Base-by-base conservation (phyloP, 257 asterid genomes). In the Osmanthus fragrans region DNA sequence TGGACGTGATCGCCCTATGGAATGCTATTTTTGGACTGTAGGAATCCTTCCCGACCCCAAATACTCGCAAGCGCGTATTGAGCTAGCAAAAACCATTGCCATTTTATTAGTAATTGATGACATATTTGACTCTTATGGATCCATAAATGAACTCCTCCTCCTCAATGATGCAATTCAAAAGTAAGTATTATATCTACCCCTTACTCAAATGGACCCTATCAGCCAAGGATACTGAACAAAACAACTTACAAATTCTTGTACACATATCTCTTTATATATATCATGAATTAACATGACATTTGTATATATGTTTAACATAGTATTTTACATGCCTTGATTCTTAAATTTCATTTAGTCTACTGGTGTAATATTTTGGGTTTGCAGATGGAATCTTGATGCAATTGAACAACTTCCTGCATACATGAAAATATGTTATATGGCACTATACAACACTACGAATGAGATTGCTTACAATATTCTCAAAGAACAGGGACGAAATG, bases 351-450 rank as follows among this genome's bases (percentile, higher is more conserved):
- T 11, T 11, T 10, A 49, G 60, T 16, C 60, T 49, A 49, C 19
- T 47, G 21, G 1, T 47, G 16, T 63, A 18, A 60, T 10, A n/a
- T 58, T 69, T 60, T 11, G 6, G 39, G 15, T 30, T 71, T 66
- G 16, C 82, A 85, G 87, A 81, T 85, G 89, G 89, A 82, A 80
- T 80, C 79, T 83, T 29, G 72, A 83, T 19, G 85, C 83, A 36
- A 85, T 85, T 37, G 85, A 85, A 58, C 80, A 70, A 21, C 76
- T 85, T n/a, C 89, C 89, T 0, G 85, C 83, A 67, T 85, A 85
- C 73, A 85, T 83, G 89, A 83, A 81, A 40, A 72, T 85, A 76
- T 83, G 87, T 39, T 85, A 83, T 78, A 82, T 85, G 89, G 89
- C 89, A 1, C 74, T 85, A 67, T 82, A 77, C 76, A 85, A 85